These are phyloP conservation scores for Lipomyces chichibuensis DNA, from an alignment of 805 yeast species.

Conservation along the genomic window DNA sequence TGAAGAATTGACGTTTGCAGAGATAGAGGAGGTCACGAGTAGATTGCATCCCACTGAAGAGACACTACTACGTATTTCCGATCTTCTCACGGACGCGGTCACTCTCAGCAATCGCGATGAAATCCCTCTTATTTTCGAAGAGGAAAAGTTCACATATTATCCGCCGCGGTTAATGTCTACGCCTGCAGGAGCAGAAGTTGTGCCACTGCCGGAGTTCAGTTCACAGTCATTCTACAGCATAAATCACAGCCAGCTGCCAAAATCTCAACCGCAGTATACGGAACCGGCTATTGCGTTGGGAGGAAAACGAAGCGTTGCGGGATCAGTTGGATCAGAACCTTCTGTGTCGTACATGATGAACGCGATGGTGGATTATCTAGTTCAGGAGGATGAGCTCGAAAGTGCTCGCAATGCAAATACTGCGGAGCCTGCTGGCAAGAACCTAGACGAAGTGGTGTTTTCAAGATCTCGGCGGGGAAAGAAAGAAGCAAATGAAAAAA, in stretches of 20 bases:
- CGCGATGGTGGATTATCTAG: constrained; percentile 34
- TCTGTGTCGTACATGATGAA: constrained; percentile 27
- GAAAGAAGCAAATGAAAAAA: constrained; percentile 1
- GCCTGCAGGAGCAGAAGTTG: constrained; percentile 4
- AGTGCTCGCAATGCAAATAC: background rate
- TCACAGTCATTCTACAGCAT: constrained; percentile 6
- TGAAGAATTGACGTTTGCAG: constrained; percentile 6
- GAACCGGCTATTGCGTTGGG: background rate
- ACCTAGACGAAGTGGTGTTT: background rate
- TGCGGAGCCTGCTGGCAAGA: background rate
- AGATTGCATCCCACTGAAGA: constrained; percentile 26
- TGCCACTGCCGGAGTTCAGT: constrained; percentile 17
- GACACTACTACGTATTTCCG: constrained; percentile 20
- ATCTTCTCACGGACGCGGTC: constrained; percentile 26
- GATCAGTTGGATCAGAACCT: constrained; percentile 3
- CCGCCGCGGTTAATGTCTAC: constrained; percentile 9
- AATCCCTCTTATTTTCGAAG: constrained; percentile 25
- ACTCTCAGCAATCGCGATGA: constrained; percentile 13
- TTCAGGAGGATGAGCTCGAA: constrained; percentile 17
- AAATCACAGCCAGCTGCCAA: background rate
- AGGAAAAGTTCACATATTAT: constrained; percentile 7
- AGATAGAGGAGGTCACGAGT: constrained; percentile 23
- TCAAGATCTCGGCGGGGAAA: background rate
- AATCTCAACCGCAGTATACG: background rate
- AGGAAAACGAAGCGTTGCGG: background rate